phyloP scores from a whole-genome alignment of 306 rosid genomes.

The Vigna angularis region DNA sequence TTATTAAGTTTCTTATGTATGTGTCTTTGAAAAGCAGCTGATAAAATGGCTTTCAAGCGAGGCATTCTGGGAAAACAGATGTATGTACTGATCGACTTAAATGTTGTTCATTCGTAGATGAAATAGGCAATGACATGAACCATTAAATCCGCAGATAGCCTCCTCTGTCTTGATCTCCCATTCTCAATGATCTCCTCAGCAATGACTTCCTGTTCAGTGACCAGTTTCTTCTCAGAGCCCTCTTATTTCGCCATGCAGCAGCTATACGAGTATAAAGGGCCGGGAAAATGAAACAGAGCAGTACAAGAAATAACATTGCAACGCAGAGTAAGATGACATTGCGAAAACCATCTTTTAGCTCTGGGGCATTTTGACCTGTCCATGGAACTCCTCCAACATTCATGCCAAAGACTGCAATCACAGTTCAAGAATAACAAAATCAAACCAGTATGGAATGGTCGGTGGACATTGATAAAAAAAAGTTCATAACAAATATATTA shows the following conservation, averaged over 20 bases:
- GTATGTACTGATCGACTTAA: slow-evolving; percentile 3
- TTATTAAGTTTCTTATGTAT: slow-evolving; percentile 5
- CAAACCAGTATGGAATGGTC: slow-evolving; percentile 1
- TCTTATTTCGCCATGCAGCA: slow-evolving; percentile 60
- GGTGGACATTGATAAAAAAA: slow-evolving; percentile 4
- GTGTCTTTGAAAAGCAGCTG: slow-evolving; percentile 27
- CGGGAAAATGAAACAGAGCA: slow-evolving; percentile 89
- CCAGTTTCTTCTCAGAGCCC: slow-evolving; percentile 65
- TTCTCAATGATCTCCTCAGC: slow-evolving; percentile 59
- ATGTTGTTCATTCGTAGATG: slow-evolving; percentile 14
- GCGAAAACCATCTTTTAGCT: slow-evolving; percentile 74
- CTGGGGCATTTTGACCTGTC: slow-evolving; percentile 74
- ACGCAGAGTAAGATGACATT: slow-evolving; percentile 82
- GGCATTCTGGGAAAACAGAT: slow-evolving; percentile 32
- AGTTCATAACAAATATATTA: slow-evolving; percentile 2
- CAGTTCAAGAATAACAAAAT: slow-evolving; percentile 26
- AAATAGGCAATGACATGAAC: slow-evolving; percentile 10
- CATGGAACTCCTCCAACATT: slow-evolving; percentile 98
- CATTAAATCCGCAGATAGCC: slow-evolving; percentile 87
- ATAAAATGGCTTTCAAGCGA: slow-evolving; percentile 24
- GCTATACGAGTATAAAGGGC: slow-evolving; percentile 61
- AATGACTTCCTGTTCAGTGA: slow-evolving; percentile 79
- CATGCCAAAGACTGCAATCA: slow-evolving; percentile 89
- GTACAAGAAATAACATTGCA: slow-evolving; percentile 62
- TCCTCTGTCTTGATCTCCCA: slow-evolving; percentile 57